Base-by-base conservation (phyloP, 345 rosid species). In the Isatis tinctoria region DNA sequence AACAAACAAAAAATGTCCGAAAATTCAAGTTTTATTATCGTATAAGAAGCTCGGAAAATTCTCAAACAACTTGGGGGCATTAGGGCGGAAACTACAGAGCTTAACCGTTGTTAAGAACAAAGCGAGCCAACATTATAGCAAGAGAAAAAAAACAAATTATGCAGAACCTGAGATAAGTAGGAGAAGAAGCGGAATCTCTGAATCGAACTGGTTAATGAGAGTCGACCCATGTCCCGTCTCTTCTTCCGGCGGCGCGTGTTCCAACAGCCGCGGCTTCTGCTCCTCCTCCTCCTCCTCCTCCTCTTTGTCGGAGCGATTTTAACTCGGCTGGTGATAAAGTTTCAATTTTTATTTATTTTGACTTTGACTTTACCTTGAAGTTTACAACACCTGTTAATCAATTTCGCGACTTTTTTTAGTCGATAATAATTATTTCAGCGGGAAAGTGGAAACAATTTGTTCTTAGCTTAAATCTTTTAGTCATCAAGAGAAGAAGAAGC, bases 191-290 rank as follows among this genome's bases (percentile, higher is more conserved):
- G 77, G 10, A 59, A 32, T 48, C 73, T 49, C 49, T 40, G 76
- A 58, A 70, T 49, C 57, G 37, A 44, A 47, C 32, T 70, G 17
- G 67, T 49, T 37, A 45, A 8, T 48, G 60, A 70, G 53, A 70
- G 72, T 20, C 73, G 76, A 65, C 58, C 62, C 80, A 77, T 71
- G n/a, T 6, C 62, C 68, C 47, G 54, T 58, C 54, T 57, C 30
- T 45, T 10, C 35, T 40, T 8, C 30, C 26, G 56, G 40, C 80
- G 72, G 80, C 47, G 70, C 43, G 43, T 35, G 56, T 54, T 27
- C 24, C 45, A 26, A 62, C 70, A 63, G 44, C 63, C 60, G 43
- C 43, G 8, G 61, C 73, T n/a, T n/a, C 73, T 7, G 5, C 78
- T 75, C 45, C 54, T 40, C 24, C 24, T 44, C 64, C 73, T n/a